Evolutionary conservation across 352 stramenopile genomes (phyloP).

Genomic region (Peronospora farinosa): DNA sequence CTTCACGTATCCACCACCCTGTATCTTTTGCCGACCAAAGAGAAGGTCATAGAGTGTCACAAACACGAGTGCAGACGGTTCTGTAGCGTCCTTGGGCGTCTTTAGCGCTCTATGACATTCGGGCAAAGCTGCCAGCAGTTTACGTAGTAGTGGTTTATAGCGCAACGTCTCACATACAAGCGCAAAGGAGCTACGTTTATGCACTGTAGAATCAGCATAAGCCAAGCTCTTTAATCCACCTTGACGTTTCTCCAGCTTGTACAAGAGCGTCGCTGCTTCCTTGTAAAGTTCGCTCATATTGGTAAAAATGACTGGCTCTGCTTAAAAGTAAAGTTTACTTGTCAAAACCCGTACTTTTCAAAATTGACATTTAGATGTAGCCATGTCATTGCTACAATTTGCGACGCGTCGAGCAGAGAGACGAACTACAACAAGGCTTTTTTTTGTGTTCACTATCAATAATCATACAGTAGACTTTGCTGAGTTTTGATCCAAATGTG

Average conservation of each 20-base stretch:
- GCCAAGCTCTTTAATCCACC: conserved; percentile 82
- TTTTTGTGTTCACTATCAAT: no score
- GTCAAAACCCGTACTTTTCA: no score
- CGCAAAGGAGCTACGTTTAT: conserved; percentile 86
- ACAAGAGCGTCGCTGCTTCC: conserved; percentile 65
- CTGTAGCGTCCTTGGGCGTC: conserved; percentile 39
- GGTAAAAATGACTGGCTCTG: background rate
- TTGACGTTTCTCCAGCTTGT: conserved; percentile 70
- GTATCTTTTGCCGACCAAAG: conserved; percentile 80
- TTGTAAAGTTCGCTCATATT: conserved; percentile 82
- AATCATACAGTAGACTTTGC: no score
- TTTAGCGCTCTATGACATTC: conserved; percentile 63
- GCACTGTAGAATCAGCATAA: conserved; percentile 69
- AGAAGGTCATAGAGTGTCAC: conserved; percentile 86
- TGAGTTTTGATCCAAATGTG: no score
- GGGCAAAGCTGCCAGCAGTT: conserved; percentile 64
- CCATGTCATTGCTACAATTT: no score
- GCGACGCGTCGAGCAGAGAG: no score
- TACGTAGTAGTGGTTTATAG: conserved; percentile 73
- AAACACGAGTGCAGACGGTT: conserved; percentile 54
- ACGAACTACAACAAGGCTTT: no score
- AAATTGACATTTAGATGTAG: background rate
- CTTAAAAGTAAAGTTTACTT: no score
- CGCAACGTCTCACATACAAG: conserved; percentile 86
- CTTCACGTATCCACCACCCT: conserved; percentile 84